phyloP scores from a whole-genome alignment of 768 basidiomycete species.

The Jaapia argillacea region DNA sequence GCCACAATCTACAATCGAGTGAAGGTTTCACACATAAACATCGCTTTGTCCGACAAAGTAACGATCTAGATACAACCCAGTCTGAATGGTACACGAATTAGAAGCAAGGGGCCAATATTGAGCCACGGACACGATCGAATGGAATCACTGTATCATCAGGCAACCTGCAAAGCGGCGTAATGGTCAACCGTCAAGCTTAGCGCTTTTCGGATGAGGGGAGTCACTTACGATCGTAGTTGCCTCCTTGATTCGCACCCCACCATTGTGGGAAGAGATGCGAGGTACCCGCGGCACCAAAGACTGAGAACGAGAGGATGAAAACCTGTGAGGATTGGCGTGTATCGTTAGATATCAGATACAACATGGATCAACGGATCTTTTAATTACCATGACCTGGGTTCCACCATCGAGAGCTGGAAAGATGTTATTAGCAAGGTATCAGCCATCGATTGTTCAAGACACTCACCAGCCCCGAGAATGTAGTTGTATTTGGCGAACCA shows the following conservation, averaged over 20 bases:
- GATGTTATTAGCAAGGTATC: slow-evolving; percentile 2
- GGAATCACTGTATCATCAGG: too few relatives aligned
- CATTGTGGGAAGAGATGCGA: slow-evolving; percentile 41
- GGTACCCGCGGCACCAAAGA: slow-evolving; percentile 40
- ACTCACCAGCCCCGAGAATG: slow-evolving; percentile 24
- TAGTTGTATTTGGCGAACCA: slow-evolving; percentile 33
- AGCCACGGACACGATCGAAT: too few relatives aligned
- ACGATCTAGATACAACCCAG: too few relatives aligned
- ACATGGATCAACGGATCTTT: too few relatives aligned
- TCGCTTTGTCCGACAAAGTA: too few relatives aligned
- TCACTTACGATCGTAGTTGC: slow-evolving; percentile 27
- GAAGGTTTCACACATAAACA: too few relatives aligned
- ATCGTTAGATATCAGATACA: neutral
- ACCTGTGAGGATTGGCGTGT: neutral
- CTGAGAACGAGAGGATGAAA: slow-evolving; percentile 38
- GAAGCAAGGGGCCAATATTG: too few relatives aligned
- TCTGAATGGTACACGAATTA: too few relatives aligned
- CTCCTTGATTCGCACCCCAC: slow-evolving; percentile 50
- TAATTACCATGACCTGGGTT: slow-evolving; percentile 36
- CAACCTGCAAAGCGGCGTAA: too few relatives aligned
- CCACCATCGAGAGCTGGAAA: slow-evolving; percentile 26
- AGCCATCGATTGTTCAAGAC: neutral
- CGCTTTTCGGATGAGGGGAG: too few relatives aligned
- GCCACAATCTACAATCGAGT: too few relatives aligned
- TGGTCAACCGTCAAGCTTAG: too few relatives aligned